These are phyloP conservation scores for Lentinula lateritia DNA, from an alignment of 768 basidiomycete species.

Conservation along the genomic window DNA sequence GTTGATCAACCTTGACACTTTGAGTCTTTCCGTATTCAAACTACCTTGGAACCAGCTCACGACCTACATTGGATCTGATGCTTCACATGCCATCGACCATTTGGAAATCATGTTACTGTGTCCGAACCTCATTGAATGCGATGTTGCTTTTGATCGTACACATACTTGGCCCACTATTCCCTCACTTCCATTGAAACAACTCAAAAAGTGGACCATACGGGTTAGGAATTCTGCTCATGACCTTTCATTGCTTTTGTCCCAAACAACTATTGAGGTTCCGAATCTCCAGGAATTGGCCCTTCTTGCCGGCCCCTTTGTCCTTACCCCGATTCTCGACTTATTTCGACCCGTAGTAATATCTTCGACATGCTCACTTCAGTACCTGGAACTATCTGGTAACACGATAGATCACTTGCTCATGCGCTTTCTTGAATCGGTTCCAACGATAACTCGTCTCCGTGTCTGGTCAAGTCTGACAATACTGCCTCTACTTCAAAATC, in stretches of 20 bases:
- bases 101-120: background rate
- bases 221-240: background rate
- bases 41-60: slow-evolving; percentile 2
- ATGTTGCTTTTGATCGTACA: background rate
- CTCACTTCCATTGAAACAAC: background rate
- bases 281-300: background rate
- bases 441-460: background rate
- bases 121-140: background rate
- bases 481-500: background rate
- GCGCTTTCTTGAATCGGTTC: background rate
- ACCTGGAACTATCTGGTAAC: background rate
- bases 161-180: background rate
- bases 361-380: background rate
- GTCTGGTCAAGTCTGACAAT: background rate
- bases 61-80: slow-evolving; percentile 1
- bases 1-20: background rate
- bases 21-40: background rate
- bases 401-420: background rate
- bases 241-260: background rate
- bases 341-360: background rate
- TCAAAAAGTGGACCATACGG: background rate
- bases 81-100: background rate
- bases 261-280: background rate
- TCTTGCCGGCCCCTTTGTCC: background rate
- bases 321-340: background rate